A percentile compares a stretch with the other conserved stretches of the same genome.
phyloP scores from a whole-genome alignment of 2,329 filamentous ascomycete genomes.

The Epichloe amarillans region DNA sequence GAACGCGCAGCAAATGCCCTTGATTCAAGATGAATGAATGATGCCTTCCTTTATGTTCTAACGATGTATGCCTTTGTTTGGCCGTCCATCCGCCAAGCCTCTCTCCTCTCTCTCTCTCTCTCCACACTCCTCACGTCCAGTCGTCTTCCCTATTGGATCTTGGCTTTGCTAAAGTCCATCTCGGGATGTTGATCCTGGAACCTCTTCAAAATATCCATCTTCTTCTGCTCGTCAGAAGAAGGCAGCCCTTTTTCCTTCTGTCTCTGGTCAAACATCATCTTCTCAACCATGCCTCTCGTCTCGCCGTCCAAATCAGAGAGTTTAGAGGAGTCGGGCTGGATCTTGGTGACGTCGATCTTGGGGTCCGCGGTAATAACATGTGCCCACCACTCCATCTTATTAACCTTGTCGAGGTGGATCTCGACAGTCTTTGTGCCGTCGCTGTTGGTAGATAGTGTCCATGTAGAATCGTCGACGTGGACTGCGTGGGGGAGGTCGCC shows the following conservation, averaged over 20 bases:
- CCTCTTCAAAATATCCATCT: constrained; percentile 81
- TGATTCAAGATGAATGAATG: constrained; percentile 27
- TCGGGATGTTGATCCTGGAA: constrained; percentile 72
- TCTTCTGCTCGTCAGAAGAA: constrained; percentile 89
- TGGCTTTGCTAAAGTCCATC: constrained; percentile 60
- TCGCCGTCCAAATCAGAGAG: constrained; percentile 87
- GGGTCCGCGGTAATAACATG: constrained; percentile 80
- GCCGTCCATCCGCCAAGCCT: not conserved
- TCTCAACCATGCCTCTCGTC: constrained; percentile 95
- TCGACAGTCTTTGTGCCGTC: constrained; percentile 57
- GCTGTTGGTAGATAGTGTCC: constrained; percentile 67
- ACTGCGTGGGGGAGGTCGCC: constrained; percentile 80
- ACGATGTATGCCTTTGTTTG: not conserved
- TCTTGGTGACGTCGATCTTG: constrained; percentile 89
- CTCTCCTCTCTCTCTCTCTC: not conserved
- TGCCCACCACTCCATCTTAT: constrained; percentile 98
- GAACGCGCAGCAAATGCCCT: constrained; percentile 46
- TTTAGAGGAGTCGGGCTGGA: constrained; percentile 84
- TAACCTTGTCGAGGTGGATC: constrained; percentile 86
- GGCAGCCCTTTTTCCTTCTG: constrained; percentile 85
- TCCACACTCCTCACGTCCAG: not conserved
- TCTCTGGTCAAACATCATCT: constrained; percentile 99
- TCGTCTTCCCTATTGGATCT: constrained; percentile 37
- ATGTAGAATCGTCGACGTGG: constrained; percentile 76
- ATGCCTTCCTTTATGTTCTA: not conserved